Base-by-base conservation (phyloP, 192 early-diverging fungal species). In the Entrophospora sp. region DNA sequence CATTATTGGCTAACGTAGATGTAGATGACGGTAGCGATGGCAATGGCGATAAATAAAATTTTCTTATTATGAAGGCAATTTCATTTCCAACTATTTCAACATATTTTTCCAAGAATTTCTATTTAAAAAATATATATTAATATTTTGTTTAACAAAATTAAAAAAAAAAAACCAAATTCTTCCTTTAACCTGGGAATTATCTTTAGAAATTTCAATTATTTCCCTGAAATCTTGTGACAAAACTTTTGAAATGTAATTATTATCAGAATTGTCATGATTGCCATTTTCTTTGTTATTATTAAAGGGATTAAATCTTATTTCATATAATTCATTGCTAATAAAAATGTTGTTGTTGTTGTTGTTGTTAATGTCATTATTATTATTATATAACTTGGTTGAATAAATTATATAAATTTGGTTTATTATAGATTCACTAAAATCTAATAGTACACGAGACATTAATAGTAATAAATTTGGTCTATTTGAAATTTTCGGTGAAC, bases 371-470 rank as follows among this genome's bases (percentile, higher is more conserved):
- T 61, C 34, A 20, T 1, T n/a, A 12, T 3, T 20, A 25, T 27
- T 12, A 30, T 30, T 35, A 24, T 31, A 68, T 32, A 57, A 42
- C 38, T 12, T 12, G 8, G 25, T 40, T 31, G 52, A 66, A 61
- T 16, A 68, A 16, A 42, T 36, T 37, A 22, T 46, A 48, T 68
- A 75, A 12, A 63, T 53, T 36, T 66, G 62, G 7, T 36, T 30
- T 9, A 74, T 43, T 6, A 49, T 56, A 46, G 59, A 38, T 28
- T 77, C 76, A 5, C 69, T 58, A n/a, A 77, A 58, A 36, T 77
- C 70, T 20, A 69, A 71, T 64, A 65, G 66, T n/a, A 75, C 42
- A 3, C 73, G 64, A 28, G 77, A 70, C 16, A 59, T 49, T 1
- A 70, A 38, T 16, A 77, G 25, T 7, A 31, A 37, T n/a, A 73